A percentile compares a stretch with the other conserved stretches of the same genome.
Conservation (phyloP, 23 red algal genomes). For the Porphyridium purpureum region DNA sequence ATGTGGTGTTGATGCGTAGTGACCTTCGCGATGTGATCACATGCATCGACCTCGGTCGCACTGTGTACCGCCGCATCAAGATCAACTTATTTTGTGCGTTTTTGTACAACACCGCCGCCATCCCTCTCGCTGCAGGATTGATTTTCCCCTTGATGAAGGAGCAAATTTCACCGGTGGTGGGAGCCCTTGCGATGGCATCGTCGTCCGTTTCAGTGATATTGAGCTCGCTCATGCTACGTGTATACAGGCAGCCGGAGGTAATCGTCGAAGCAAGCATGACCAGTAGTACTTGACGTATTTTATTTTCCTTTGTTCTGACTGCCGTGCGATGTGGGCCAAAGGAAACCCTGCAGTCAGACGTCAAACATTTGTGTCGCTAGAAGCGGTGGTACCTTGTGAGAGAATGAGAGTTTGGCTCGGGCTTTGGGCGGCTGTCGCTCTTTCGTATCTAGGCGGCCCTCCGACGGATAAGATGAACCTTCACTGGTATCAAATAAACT, state of each 20-base stretch:
- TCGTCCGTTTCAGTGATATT: slow-evolving; percentile 49
- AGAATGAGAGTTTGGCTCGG: no score
- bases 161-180: slow-evolving; percentile 60
- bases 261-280: no score
- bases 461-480: no score
- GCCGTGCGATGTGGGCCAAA: no score
- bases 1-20: slow-evolving; percentile 36
- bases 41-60: slow-evolving; percentile 31
- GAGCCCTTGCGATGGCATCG: slow-evolving; percentile 73
- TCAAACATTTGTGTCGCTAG: no score
- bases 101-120: slow-evolving; percentile 52
- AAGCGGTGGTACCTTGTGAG: no score
- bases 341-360: no score
- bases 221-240: slow-evolving; percentile 38
- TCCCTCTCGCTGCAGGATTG: slow-evolving; percentile 63
- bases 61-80: slow-evolving; percentile 37
- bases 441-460: no score
- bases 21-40: slow-evolving; percentile 40
- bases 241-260: slow-evolving; percentile 33
- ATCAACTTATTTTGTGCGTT: slow-evolving; percentile 79
- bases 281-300: no score
- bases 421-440: no score
- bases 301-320: no score
- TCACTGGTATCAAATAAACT: no score
- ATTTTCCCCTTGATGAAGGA: slow-evolving; percentile 57